Base-by-base conservation (phyloP, 78 protist species). In the Diacronema lutheri region DNA sequence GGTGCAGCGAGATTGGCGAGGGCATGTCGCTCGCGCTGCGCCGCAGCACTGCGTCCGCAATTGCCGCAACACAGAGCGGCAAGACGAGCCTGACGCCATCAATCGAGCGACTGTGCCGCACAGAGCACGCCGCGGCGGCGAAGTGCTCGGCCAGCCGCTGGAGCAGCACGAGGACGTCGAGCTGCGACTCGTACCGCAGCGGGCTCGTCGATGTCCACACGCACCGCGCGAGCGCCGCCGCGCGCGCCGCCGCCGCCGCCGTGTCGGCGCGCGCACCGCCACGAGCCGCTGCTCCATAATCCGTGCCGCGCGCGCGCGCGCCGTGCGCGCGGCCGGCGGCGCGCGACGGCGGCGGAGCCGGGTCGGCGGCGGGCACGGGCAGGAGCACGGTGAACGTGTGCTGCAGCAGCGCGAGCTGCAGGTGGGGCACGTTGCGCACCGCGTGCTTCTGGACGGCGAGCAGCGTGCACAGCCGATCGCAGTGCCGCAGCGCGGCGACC, bases 41-140 rank as follows among this genome's bases (percentile, higher is more conserved):
- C 38, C 94, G 82, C 44, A 87, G 16, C 33, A 86, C 64, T 9
- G 66, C 84, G 81, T 92, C 94, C 14, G 91, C 82, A 57, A 92
- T 81, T n/a, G 92, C 91, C 21, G 72, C 68, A 38, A 89, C 50
- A 61, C 83, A 29, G 11, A 84, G 88, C 0, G 84, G 37, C 26
- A 85, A 60, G 38, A 82, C 29, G 65, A 89, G 56, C 9, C 92
- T 86, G 11, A 87, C 84, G 11, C 81, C 94, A 35, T 92, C 92
- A 50, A 80, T 14, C 61, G 87, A 3, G 38, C 84, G 72, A 20
- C 65, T 76, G 71, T 71, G 56, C 16, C 29, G 20, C 46, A 76
- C 11, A 38, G 88, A 77, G 66, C 69, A 5, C 11, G 29, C 83
- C 31, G 85, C 35, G 13, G 91, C 81, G 4, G 83, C 74, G 58